Base-by-base conservation (phyloP, 148 eudicot species). In the Bassia scoparia region DNA sequence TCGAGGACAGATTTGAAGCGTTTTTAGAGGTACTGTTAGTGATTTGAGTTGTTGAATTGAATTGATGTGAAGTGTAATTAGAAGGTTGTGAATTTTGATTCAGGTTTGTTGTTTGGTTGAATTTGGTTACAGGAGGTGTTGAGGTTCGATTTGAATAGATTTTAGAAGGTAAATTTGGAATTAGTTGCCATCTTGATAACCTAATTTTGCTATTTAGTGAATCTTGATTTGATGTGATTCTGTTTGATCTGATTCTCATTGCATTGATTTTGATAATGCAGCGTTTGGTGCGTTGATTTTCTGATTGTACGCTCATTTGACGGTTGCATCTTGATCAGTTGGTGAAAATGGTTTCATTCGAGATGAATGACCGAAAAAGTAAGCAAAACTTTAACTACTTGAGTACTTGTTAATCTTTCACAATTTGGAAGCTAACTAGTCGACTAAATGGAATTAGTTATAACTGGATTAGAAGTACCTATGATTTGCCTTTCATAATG, bases 351-450 rank as follows among this genome's bases (percentile, higher is more conserved):
- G 43, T 86, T 74, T 78, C 92, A 30, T 84, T 88, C 63, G 92
- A 88, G 83, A 88, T 88, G 89, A 81, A 88, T 69, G 89, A 86
- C 67, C 60, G 89, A 43, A 88, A 86, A 72, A 88, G 92, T 88
- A 73, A 81, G 92, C 68, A 30, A 53, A 24, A 26, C 76, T 44
- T n/a, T n/a, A n/a, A n/a, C n/a, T n/a, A n/a, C n/a, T n/a, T n/a
- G n/a, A n/a, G n/a, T n/a, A n/a, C n/a, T n/a, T n/a, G n/a, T n/a
- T n/a, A n/a, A n/a, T n/a, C n/a, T n/a, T n/a, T 8, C 24, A 15
- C 69, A 2, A 21, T 73, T 75, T 72, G 54, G 7, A 58, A 37
- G 38, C 29, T 71, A 30, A 12, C 26, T 65, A 33, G 10, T 49
- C 5, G 37, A 30, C 17, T 65, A 44, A 10, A 34, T 17, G 24